Evolutionary conservation across 495 filamentous ascomycete genomes (phyloP), one percentile per base, ranked within the genome.

Genomic region (Gamarada debralockiae): DNA sequence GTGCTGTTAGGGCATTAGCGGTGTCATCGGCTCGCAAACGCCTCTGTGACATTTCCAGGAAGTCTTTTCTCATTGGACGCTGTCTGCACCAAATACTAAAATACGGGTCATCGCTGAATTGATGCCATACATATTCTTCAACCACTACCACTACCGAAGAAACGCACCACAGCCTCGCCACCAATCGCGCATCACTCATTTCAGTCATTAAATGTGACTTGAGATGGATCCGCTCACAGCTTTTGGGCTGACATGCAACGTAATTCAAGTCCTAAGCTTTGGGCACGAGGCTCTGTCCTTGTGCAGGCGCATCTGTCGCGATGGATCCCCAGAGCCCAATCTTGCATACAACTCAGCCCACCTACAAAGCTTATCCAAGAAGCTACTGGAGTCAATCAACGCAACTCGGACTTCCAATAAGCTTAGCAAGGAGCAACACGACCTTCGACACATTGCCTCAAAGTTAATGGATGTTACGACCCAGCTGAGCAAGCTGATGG

Each of bases 171-270:
- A n/a, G n/a, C n/a, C n/a, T n/a, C n/a, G n/a, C n/a, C 31, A 34
- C n/a, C 31, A 34, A 34, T 34, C 31, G n/a, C 31, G 31, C 31
- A 34, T 34, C n/a, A 8, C 8, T n/a, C n/a, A 34, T 34, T n/a
- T 34, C 31, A 34, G n/a, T n/a, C 31, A 34, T 34, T 34, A n/a
- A 34, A 34, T 34, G 31, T n/a, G 31, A 34, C 31, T 34, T n/a
- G 31, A 34, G 31, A 47, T 29, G 43, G 66, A 68, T 52, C 49
- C 66, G 2, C 37, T 68, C 4, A 56, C 58, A 13, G 63, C 59
- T 31, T 48, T 70, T 23, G 52, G 56, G n/a, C 47, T 70, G 24
- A 65, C 61, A 24, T 63, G 61, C 59, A 61, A 60, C 55, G 57
- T 67, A 18, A 60, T 68, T 48, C 66, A 70, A 43, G 41, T 62